These are phyloP conservation scores for Massariosphaeria phaeospora DNA, from an alignment of 495 filamentous ascomycete genomes.

Conservation along the genomic window DNA sequence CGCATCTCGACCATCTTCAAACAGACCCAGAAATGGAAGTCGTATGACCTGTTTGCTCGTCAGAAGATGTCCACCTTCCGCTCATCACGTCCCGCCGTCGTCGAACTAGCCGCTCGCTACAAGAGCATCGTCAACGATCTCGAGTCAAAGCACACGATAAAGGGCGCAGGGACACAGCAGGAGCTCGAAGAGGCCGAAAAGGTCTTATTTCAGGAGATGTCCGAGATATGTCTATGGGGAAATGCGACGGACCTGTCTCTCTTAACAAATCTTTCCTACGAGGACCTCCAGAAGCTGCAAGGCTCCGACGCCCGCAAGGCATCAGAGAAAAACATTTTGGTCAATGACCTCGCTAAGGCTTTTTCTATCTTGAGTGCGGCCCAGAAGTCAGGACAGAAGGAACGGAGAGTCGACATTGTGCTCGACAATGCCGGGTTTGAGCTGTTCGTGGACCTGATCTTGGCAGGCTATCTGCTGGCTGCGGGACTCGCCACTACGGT, in stretches of 20 bases:
- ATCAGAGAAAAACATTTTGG: slow-evolving; percentile 81
- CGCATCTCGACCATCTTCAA: slow-evolving; percentile 71
- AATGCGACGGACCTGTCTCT: slow-evolving; percentile 95
- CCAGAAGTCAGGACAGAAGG: slow-evolving; percentile 48
- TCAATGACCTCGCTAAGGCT: slow-evolving; percentile 71
- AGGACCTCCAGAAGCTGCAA: slow-evolving; percentile 94
- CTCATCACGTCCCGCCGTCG: slow-evolving; percentile 83
- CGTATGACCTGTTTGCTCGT: slow-evolving; percentile 83
- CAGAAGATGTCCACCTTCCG: slow-evolving; percentile 92
- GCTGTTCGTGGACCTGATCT: slow-evolving; percentile 85
- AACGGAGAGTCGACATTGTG: slow-evolving; percentile 80
- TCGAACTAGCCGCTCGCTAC: slow-evolving; percentile 79
- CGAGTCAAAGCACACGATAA: slow-evolving; percentile 42
- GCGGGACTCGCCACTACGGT: slow-evolving; percentile 76
- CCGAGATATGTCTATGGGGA: slow-evolving; percentile 95
- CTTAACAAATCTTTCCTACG: slow-evolving; percentile 82
- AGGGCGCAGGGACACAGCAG: slow-evolving; percentile 39
- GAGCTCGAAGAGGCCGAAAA: slow-evolving; percentile 64
- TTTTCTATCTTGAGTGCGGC: slow-evolving; percentile 66
- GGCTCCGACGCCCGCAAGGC: slow-evolving; percentile 77
- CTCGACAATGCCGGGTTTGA: slow-evolving; percentile 97
- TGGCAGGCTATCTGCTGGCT: slow-evolving; percentile 82
- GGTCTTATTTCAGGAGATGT: slow-evolving; percentile 85
- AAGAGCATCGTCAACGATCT: slow-evolving; percentile 59
- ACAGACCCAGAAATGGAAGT: slow-evolving; percentile 80